Conservation (phyloP, 306 rosid species). For the Herpetospermum pedunculosum region DNA sequence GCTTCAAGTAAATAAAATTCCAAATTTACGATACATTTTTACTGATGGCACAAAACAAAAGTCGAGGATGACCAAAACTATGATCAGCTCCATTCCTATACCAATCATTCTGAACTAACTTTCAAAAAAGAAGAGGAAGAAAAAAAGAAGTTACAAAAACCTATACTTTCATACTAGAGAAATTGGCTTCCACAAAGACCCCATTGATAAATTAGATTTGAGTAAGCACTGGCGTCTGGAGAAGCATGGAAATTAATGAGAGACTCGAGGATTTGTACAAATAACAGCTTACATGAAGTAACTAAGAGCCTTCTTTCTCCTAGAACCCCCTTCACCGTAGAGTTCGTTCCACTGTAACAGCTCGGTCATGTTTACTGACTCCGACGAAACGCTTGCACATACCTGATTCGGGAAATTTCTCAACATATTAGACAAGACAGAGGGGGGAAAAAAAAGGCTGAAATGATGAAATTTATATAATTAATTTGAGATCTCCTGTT, state of each 20-base stretch:
- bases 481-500: slow-evolving; percentile 10
- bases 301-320: slow-evolving; percentile 88
- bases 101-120: slow-evolving; percentile 11
- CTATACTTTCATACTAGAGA: slow-evolving; percentile 12
- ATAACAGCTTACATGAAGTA: slow-evolving; percentile 75
- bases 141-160: slow-evolving; percentile 2
- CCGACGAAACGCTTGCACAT: slow-evolving; percentile 94
- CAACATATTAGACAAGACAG: neutral
- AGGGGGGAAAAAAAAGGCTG: neutral
- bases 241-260: slow-evolving; percentile 1
- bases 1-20: slow-evolving; percentile 9
- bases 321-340: slow-evolving; percentile 98
- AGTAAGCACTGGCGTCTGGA: neutral
- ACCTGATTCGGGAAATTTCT: slow-evolving; percentile 36
- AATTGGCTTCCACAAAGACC: slow-evolving; percentile 4
- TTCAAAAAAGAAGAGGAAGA: neutral
- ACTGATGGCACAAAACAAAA: slow-evolving; percentile 30
- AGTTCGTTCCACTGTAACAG: slow-evolving; percentile 93
- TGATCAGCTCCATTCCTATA: slow-evolving; percentile 4
- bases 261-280: slow-evolving; percentile 9
- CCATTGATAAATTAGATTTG: neutral
- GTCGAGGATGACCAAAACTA: slow-evolving; percentile 8
- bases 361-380: slow-evolving; percentile 86
- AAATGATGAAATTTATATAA: neutral
- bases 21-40: slow-evolving; percentile 13